phyloP scores from a whole-genome alignment of 257 asterid species.

The Ilex aquifolium region DNA sequence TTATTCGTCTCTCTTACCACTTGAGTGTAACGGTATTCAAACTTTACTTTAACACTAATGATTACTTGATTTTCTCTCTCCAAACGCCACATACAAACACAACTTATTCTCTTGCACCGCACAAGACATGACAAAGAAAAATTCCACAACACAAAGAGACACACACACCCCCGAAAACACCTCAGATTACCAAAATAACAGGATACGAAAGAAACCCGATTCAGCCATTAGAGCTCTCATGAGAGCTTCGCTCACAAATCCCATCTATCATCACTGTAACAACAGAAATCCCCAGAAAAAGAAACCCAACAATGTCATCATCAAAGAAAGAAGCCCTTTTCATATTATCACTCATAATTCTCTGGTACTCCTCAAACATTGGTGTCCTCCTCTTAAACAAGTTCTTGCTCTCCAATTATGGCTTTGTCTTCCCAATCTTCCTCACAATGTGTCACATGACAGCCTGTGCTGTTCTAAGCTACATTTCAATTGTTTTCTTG shows the following conservation, averaged over 20 bases:
- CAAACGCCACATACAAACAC: too few relatives aligned
- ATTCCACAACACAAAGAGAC: too few relatives aligned
- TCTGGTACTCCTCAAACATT: conserved; percentile 82
- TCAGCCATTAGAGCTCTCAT: neutral
- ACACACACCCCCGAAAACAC: too few relatives aligned
- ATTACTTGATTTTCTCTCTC: too few relatives aligned
- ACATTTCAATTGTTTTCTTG: conserved; percentile 66
- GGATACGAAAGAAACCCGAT: neutral
- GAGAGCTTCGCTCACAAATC: neutral
- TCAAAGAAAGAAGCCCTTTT: conserved; percentile 41
- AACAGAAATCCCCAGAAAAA: conserved; percentile 7
- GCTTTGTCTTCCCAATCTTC: conserved; percentile 73
- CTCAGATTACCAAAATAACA: too few relatives aligned
- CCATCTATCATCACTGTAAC: neutral
- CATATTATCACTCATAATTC: conserved; percentile 46
- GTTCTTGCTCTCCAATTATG: conserved; percentile 74
- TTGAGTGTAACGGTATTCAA: too few relatives aligned
- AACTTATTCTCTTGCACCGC: too few relatives aligned
- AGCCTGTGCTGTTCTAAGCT: conserved; percentile 88
- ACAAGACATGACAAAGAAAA: too few relatives aligned
- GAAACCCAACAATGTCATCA: conserved; percentile 20
- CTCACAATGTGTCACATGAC: conserved; percentile 99
- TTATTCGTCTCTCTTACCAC: too few relatives aligned
- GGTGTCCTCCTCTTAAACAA: conserved; percentile 95
- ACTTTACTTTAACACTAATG: too few relatives aligned